Conservation (phyloP, 345 rosid species). For the Hibiscus tridactylites region DNA sequence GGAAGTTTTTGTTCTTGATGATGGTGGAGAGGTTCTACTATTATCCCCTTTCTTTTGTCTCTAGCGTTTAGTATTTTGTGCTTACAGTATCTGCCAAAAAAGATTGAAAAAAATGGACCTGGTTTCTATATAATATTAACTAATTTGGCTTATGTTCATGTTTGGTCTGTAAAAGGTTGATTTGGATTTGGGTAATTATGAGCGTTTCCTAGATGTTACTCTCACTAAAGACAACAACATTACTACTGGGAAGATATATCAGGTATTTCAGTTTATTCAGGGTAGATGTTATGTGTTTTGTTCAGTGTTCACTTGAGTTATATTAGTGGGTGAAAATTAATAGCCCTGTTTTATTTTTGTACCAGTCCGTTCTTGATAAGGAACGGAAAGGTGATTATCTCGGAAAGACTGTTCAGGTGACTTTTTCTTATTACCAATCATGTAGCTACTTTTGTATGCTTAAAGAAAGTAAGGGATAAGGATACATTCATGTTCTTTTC, state of each 20-base stretch:
- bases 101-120: neutral
- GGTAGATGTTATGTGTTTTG: neutral
- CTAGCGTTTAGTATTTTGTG: neutral
- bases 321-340: slow-evolving; percentile 1
- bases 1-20: slow-evolving; percentile 94
- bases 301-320: neutral
- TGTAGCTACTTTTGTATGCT: slow-evolving; percentile 1
- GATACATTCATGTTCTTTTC: neutral
- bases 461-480: neutral
- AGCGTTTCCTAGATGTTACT: slow-evolving; percentile 81
- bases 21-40: slow-evolving; percentile 83
- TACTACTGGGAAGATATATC: slow-evolving; percentile 94
- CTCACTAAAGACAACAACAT: slow-evolving; percentile 86
- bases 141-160: slow-evolving; percentile 5
- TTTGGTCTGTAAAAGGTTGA: slow-evolving; percentile 54
- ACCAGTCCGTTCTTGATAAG: slow-evolving; percentile 80
- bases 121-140: neutral
- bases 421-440: neutral
- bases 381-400: slow-evolving; percentile 86
- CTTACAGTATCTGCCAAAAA: neutral
- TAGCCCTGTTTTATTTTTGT: neutral
- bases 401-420: slow-evolving; percentile 92
- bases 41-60: neutral
- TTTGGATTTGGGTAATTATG: slow-evolving; percentile 94
- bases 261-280: slow-evolving; percentile 39